Conservation (phyloP, 208 protist species). For the Novymonas esmeraldas region DNA sequence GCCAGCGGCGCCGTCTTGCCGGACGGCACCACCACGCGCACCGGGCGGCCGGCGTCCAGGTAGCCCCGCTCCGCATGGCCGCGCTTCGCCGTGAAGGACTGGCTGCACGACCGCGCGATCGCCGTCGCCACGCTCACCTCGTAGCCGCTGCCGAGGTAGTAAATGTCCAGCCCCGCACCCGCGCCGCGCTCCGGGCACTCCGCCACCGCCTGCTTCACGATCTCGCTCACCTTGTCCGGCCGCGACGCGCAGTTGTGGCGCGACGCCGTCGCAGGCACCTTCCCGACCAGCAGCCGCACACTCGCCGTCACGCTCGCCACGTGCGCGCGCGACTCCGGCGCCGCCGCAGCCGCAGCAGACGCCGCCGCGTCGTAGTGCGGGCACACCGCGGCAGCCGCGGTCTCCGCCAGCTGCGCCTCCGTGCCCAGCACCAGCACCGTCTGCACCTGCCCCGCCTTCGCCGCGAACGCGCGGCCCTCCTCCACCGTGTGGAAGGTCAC, state of each 20-base stretch:
- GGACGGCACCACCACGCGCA: conserved; percentile 54
- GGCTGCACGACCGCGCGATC: conserved; percentile 57
- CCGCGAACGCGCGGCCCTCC: conserved; percentile 4
- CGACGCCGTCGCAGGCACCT: conserved; percentile 50
- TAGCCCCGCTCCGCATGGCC: conserved; percentile 50
- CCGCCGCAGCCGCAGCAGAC: conserved; percentile 13
- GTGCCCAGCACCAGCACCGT: conserved; percentile 64
- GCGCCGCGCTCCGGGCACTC: conserved; percentile 15
- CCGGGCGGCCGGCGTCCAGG: conserved; percentile 27
- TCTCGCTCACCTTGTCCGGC: conserved; percentile 52
- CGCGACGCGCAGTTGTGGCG: conserved; percentile 80
- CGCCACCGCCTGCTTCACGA: conserved; percentile 53
- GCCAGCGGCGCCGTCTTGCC: conserved; percentile 21
- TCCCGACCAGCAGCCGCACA: conserved; percentile 45
- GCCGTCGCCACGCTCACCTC: conserved; percentile 45
- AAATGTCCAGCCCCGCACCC: conserved; percentile 46
- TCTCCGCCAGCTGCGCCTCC: conserved; percentile 32
- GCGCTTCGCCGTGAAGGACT: conserved; percentile 74
- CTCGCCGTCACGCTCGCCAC: conserved; percentile 27
- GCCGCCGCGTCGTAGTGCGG: conserved; percentile 14
- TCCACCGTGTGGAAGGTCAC: conserved; percentile 56
- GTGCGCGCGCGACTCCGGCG: conserved; percentile 21
- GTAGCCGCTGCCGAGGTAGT: conserved; percentile 49
- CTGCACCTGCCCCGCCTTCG: conserved; percentile 9
- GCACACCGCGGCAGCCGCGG: background rate